Evolutionary conservation across 192 early-diverging fungal genomes (phyloP), one percentile per base, ranked within the genome.

Genomic region (Podochytrium sp.): DNA sequence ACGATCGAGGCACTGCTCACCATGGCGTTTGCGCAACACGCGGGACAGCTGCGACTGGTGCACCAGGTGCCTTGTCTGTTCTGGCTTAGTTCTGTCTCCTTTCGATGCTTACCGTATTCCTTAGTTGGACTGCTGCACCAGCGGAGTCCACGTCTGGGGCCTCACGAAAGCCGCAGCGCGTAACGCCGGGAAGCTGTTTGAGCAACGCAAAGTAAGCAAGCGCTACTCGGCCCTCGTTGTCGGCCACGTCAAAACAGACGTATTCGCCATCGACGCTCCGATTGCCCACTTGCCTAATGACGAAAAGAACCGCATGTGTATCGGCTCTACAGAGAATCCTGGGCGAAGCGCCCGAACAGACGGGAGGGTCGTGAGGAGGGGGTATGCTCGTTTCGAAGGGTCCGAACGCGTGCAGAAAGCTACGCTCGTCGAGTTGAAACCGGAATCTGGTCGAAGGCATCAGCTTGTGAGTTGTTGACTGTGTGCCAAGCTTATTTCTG

Each of bases 141-240:
- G 47, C 23, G 80, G 80, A 6, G 60, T 81, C 10, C 75, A 82
- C 37, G 51, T 79, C 30, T 78, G 80, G 79, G 80, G 58, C 18
- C 30, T 77, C 35, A 40, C 25, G 32, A 35, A 49, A 33, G 6
- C 27, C 10, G 51, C 80, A 6, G 67, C 80, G 16, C 61, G 78
- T 34, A 25, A 57, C 32, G 70, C 69, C 23, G 27, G 32, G 2
- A 20, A 25, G 32, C 30, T 73, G 32, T 80, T 79, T 47, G 30
- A 50, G 29, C 35, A 67, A 39, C 70, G 77, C 7, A 7, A 23
- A 49, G 78, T 75, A 2, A 30, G 42, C 7, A 80, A 80, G 47
- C 39, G 32, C 16, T 80, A 80, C 34, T 20, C 62, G 2, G 79
- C 79, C 3, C 30, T 80, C 34, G 75, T 80, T 1, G 50, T 34